Percentiles rank a stretch among this genome's conserved stretches.
phyloP scores from a whole-genome alignment of 2,329 filamentous ascomycete genomes.

The Trichoderma harzianum region DNA sequence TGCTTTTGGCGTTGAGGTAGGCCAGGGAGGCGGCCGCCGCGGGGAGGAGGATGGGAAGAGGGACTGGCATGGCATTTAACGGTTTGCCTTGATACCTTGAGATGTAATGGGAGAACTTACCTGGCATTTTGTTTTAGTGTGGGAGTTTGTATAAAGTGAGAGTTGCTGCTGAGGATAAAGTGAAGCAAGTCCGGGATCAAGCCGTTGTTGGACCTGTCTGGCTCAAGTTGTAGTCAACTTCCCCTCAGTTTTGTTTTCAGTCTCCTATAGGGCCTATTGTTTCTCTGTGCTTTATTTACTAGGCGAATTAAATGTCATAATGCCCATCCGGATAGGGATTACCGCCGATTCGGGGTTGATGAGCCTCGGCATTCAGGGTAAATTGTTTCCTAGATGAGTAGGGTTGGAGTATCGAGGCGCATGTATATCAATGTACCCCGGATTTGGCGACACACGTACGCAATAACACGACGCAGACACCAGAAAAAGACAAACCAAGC shows the following conservation, averaged over 20 bases:
- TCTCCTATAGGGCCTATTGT: background rate
- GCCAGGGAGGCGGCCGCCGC: conserved; percentile 65
- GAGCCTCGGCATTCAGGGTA: conserved; percentile 6
- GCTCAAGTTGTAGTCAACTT: background rate
- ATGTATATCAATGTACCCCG: background rate
- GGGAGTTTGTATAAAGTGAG: background rate
- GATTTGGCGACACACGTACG: background rate
- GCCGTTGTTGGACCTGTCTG: background rate
- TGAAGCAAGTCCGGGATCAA: background rate
- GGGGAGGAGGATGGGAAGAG: conserved; percentile 53
- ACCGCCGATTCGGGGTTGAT: background rate
- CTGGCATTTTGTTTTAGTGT: background rate
- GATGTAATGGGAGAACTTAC: background rate
- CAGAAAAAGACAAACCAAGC: background rate
- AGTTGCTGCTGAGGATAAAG: background rate
- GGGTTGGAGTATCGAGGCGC: background rate
- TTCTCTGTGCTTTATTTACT: background rate
- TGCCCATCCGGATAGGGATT: background rate
- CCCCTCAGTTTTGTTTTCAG: background rate
- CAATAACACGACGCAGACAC: background rate
- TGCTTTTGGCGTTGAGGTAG: conserved; percentile 71
- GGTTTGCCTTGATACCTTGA: background rate
- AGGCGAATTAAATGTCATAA: background rate
- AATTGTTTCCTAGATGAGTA: background rate
- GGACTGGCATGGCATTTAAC: conserved; percentile 38